These are phyloP conservation scores for Cardamine chenopodiifolia DNA, from an alignment of 345 rosid genomes.

Conservation along the genomic window DNA sequence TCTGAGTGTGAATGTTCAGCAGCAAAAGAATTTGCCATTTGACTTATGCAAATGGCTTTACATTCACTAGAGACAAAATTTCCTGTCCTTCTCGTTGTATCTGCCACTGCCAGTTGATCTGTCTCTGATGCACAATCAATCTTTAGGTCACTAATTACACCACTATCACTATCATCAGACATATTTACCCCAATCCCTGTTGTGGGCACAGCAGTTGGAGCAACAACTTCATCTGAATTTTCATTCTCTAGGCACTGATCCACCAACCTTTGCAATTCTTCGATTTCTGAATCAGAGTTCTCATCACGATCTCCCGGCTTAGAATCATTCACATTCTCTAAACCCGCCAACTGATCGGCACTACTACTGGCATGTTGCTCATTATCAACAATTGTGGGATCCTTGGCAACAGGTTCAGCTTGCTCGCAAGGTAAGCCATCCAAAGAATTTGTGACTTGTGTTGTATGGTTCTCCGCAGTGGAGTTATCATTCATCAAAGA, in stretches of 20 bases:
- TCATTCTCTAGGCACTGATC: slow-evolving; percentile 52
- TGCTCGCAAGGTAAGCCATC: slow-evolving; percentile 40
- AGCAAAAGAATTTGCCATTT: slow-evolving; percentile 38
- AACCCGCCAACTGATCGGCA: slow-evolving; percentile 36
- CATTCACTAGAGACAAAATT: slow-evolving; percentile 35
- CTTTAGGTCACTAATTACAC: slow-evolving; percentile 1
- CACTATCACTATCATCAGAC: slow-evolving; percentile 14
- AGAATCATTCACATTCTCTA: slow-evolving; percentile 34
- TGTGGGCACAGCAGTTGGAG: slow-evolving; percentile 34
- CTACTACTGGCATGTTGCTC: slow-evolving; percentile 39
- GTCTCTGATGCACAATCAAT: slow-evolving; percentile 16
- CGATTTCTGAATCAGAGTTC: slow-evolving; percentile 46
- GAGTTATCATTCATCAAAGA: slow-evolving; percentile 44
- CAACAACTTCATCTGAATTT: slow-evolving; percentile 42
- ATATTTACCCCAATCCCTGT: slow-evolving; percentile 33
- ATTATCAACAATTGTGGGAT: slow-evolving; percentile 38
- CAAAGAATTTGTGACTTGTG: slow-evolving; percentile 36
- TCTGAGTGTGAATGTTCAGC: slow-evolving; percentile 40
- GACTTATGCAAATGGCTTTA: slow-evolving; percentile 32
- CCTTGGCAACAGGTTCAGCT: slow-evolving; percentile 39
- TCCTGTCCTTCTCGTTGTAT: background rate
- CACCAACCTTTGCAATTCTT: slow-evolving; percentile 42
- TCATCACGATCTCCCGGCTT: slow-evolving; percentile 39
- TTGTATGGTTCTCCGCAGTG: slow-evolving; percentile 46
- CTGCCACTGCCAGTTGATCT: background rate